Percentiles rank a stretch among this genome's conserved stretches.
phyloP scores from a whole-genome alignment of 495 filamentous ascomycete genomes.

The Hyaloscypha variabilis region DNA sequence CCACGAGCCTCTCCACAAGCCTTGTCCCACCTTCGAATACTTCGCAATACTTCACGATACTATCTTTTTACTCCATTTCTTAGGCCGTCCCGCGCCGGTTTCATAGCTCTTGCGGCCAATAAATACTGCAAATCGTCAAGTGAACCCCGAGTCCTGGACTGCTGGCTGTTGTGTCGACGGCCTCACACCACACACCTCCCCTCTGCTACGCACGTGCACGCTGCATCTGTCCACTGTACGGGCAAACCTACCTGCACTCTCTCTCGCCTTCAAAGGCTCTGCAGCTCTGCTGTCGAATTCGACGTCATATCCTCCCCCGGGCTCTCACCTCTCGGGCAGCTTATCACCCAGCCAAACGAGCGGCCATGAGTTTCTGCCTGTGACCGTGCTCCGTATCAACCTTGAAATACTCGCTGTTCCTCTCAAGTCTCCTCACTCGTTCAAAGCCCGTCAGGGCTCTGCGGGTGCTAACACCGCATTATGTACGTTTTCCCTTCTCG shows the following conservation, averaged over 20 bases:
- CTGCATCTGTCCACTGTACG: neutral
- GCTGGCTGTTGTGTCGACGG: neutral
- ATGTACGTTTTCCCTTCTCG: constrained; percentile 30
- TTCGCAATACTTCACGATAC: neutral
- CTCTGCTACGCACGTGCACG: neutral
- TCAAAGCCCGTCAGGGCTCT: constrained; percentile 31
- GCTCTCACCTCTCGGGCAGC: neutral
- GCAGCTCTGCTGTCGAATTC: constrained; percentile 3
- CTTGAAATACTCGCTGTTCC: constrained; percentile 24
- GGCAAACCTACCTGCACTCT: neutral
- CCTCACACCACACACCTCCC: neutral
- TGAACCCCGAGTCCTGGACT: neutral
- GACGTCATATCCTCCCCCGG: constrained; percentile 9
- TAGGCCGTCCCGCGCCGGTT: neutral
- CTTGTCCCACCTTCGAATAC: neutral
- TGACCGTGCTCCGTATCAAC: constrained; percentile 20
- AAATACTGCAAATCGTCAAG: neutral
- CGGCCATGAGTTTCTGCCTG: constrained; percentile 29
- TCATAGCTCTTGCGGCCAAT: neutral
- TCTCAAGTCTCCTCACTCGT: constrained; percentile 21
- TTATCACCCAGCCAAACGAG: constrained; percentile 9
- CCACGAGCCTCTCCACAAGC: neutral
- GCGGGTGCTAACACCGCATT: constrained; percentile 33
- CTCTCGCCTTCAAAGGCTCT: neutral
- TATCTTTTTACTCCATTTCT: neutral